Evolutionary conservation across 805 yeast species (phyloP).

Genomic region (Kregervanrija delftensis): DNA sequence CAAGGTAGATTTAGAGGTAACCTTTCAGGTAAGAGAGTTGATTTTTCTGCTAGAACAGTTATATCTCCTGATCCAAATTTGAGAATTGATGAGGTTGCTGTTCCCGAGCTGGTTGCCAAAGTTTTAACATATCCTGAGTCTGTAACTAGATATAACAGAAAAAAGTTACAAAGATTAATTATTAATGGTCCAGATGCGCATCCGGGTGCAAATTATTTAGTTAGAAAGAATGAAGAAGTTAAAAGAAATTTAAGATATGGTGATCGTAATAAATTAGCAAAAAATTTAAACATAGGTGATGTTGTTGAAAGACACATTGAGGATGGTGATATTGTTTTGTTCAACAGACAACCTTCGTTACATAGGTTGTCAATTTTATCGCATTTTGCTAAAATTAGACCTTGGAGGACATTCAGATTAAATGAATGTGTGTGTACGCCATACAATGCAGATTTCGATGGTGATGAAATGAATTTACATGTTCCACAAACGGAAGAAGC

Average conservation of each 20-base stretch:
- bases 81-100: conserved; percentile 97
- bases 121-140: conserved; percentile 93
- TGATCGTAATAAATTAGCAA: conserved; percentile 72
- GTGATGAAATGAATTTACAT: conserved; percentile 99
- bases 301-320: conserved; percentile 94
- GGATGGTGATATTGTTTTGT: conserved; percentile 93
- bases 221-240: conserved; percentile 76
- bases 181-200: conserved; percentile 80
- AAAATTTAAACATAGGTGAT: conserved; percentile 76
- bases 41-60: conserved; percentile 97
- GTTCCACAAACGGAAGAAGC: conserved; percentile 99
- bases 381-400: conserved; percentile 92
- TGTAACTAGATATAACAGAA: conserved; percentile 80
- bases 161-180: conserved; percentile 67
- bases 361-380: conserved; percentile 91
- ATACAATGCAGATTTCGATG: conserved; percentile 99
- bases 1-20: conserved; percentile 99
- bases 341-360: conserved; percentile 96
- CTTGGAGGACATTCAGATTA: conserved; percentile 95
- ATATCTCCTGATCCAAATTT: conserved; percentile 98
- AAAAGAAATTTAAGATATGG: conserved; percentile 88
- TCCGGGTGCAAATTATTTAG: conserved; percentile 94
- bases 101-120: conserved; percentile 94
- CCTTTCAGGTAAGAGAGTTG: conserved; percentile 99
- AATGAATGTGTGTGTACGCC: conserved; percentile 99